These are phyloP conservation scores for Plectosphaerella cucumerina DNA, from an alignment of 2,329 filamentous ascomycete genomes.

Conservation along the genomic window DNA sequence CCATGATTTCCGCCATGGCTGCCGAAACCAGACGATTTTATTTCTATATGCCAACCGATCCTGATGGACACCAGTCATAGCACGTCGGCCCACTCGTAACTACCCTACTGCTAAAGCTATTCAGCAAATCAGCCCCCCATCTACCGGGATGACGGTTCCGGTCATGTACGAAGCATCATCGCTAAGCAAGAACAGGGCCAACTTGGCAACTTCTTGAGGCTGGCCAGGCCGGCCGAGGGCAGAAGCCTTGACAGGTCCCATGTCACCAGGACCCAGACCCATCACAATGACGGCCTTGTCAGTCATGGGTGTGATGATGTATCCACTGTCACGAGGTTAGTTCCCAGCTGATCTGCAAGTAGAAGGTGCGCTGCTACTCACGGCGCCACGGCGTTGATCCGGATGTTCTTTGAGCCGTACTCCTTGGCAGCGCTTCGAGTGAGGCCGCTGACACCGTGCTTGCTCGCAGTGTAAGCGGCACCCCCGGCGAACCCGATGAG, in stretches of 20 bases:
- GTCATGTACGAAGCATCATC: conserved; percentile 21
- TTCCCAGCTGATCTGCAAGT: neutral
- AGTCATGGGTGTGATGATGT: conserved; percentile 11
- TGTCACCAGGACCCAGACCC: neutral
- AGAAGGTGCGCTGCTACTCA: conserved; percentile 8
- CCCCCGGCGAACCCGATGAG: conserved; percentile 24
- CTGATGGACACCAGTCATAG: too few relatives aligned
- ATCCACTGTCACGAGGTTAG: neutral
- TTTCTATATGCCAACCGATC: too few relatives aligned
- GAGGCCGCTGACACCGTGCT: conserved; percentile 24
- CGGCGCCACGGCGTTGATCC: conserved; percentile 23
- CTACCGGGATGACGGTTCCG: conserved; percentile 6
- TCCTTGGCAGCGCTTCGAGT: conserved; percentile 23
- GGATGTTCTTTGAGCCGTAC: conserved; percentile 12
- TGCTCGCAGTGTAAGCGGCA: conserved; percentile 24
- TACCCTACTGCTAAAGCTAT: too few relatives aligned
- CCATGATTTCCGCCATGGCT: too few relatives aligned
- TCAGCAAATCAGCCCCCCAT: conserved; percentile 15
- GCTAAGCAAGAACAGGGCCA: conserved; percentile 21
- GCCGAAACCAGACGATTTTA: too few relatives aligned
- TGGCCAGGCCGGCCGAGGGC: conserved; percentile 17
- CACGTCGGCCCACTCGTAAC: too few relatives aligned
- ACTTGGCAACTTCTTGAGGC: conserved; percentile 20
- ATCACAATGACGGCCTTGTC: neutral
- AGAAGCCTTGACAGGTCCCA: neutral